Evolutionary conservation across 257 asterid species (phyloP).

Genomic region (Nicotiana sylvestris): DNA sequence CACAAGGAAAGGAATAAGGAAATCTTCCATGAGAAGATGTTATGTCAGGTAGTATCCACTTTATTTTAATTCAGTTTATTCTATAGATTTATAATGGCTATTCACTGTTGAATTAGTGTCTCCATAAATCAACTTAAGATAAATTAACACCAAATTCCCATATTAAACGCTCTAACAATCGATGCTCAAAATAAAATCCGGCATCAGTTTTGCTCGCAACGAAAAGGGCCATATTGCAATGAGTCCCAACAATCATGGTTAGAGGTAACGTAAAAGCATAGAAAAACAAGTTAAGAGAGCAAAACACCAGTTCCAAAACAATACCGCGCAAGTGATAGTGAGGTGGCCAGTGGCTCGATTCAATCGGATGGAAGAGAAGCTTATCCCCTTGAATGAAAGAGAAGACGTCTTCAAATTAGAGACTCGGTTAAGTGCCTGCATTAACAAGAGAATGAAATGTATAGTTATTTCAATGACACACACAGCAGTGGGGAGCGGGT

Average conservation of each 20-base stretch:
- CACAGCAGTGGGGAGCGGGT: not conserved
- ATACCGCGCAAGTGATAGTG: conserved; percentile 61
- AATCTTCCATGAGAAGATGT: not conserved
- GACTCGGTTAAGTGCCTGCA: not conserved
- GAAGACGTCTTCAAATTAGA: conserved; percentile 26
- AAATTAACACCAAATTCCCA: not conserved
- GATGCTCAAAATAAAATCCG: not conserved
- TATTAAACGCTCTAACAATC: not conserved
- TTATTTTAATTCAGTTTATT: not conserved
- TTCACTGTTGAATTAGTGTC: not conserved
- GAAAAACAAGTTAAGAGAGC: too few relatives aligned
- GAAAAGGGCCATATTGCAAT: not conserved
- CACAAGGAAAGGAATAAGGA: not conserved
- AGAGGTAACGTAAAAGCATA: not conserved
- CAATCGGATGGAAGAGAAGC: conserved; percentile 35
- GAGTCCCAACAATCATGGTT: not conserved
- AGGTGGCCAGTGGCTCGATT: conserved; percentile 43
- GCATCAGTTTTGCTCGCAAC: not conserved
- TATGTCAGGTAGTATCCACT: not conserved
- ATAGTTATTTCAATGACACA: not conserved
- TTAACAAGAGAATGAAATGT: not conserved
- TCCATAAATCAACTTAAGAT: not conserved
- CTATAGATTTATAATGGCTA: not conserved
- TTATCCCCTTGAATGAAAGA: conserved; percentile 28
- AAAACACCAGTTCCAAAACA: not conserved